Evolutionary conservation across 148 eudicot genomes (phyloP).

Genomic region (Diospyros lotus): DNA sequence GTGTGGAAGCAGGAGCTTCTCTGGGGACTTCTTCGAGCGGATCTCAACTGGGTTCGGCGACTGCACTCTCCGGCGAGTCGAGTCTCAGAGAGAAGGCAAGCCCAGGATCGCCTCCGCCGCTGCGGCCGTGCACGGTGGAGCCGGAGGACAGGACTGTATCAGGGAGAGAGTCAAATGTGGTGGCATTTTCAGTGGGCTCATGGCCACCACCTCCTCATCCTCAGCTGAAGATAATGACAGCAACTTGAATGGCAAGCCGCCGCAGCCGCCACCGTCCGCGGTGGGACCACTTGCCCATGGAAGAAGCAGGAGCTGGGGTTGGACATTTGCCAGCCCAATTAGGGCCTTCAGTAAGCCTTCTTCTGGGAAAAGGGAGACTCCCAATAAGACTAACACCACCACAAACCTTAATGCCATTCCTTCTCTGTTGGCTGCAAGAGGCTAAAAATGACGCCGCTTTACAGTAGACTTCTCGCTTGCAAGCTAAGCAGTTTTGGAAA

Average conservation of each 20-base stretch:
- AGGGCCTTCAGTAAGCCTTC: constrained; percentile 53
- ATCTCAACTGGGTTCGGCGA: constrained; percentile 88
- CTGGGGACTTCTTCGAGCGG: constrained; percentile 81
- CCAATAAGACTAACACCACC: constrained; percentile 15
- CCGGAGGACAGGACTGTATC: constrained; percentile 30
- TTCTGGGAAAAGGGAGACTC: constrained; percentile 20
- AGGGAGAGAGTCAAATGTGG: constrained; percentile 70
- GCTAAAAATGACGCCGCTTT: constrained; percentile 14
- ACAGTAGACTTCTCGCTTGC: no score
- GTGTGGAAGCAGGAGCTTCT: constrained; percentile 86
- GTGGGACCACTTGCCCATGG: constrained; percentile 36
- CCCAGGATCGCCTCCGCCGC: constrained; percentile 25
- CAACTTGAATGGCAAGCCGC: constrained; percentile 2
- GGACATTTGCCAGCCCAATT: constrained; percentile 89
- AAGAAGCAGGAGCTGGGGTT: constrained; percentile 71
- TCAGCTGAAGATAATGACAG: constrained; percentile 18
- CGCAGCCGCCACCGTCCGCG: constrained; percentile 17
- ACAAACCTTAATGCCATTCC: constrained; percentile 64
- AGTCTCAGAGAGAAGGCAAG: constrained; percentile 67
- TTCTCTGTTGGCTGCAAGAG: constrained; percentile 63
- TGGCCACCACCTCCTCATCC: constrained; percentile 44
- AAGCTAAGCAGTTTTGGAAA: no score
- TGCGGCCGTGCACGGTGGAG: background rate
- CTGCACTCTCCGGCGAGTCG: constrained; percentile 84
- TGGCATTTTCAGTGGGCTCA: constrained; percentile 74